Evolutionary conservation across 306 rosid species (phyloP).

Genomic region (Adenanthera pavonina): DNA sequence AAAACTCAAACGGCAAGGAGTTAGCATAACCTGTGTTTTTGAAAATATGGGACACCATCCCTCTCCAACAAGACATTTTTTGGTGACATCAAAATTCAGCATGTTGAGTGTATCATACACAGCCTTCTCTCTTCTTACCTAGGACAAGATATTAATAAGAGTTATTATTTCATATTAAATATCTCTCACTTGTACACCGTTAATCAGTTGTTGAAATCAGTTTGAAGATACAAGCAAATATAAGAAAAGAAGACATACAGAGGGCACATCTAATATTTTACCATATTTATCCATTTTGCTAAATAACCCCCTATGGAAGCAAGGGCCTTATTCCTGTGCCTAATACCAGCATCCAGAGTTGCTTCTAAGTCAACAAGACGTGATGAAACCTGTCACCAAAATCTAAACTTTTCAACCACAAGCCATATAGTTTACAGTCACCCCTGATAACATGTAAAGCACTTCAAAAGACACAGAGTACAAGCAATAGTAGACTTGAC

Average conservation of each 20-base stretch:
- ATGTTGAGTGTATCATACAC: conserved; percentile 84
- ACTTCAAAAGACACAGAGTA: conserved; percentile 9
- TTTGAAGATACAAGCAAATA: conserved; percentile 17
- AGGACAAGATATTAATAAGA: conserved; percentile 40
- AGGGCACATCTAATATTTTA: conserved; percentile 42
- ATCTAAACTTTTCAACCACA: conserved; percentile 7
- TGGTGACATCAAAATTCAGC: conserved; percentile 89
- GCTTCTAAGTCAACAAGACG: conserved; percentile 85
- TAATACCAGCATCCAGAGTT: conserved; percentile 82
- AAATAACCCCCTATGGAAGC: conserved; percentile 66
- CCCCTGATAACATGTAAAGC: conserved; percentile 5
- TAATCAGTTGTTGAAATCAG: conserved; percentile 9
- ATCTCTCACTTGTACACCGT: conserved; percentile 11
- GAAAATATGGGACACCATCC: conserved; percentile 94
- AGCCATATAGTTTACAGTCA: neutral
- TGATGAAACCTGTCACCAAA: conserved; percentile 65
- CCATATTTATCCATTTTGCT: conserved; percentile 84
- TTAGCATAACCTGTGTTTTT: conserved; percentile 60
- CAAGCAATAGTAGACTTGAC: conserved; percentile 2
- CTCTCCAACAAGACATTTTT: conserved; percentile 93
- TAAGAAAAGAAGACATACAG: conserved; percentile 27
- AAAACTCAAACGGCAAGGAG: neutral
- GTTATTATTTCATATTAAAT: conserved; percentile 36
- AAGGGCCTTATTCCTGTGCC: conserved; percentile 85
- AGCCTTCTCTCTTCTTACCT: conserved; percentile 94